Percentiles rank a stretch among this genome's conserved stretches.
Evolutionary conservation across 2,329 filamentous ascomycete species (phyloP).

Genomic region (Elsinoe ampelina): DNA sequence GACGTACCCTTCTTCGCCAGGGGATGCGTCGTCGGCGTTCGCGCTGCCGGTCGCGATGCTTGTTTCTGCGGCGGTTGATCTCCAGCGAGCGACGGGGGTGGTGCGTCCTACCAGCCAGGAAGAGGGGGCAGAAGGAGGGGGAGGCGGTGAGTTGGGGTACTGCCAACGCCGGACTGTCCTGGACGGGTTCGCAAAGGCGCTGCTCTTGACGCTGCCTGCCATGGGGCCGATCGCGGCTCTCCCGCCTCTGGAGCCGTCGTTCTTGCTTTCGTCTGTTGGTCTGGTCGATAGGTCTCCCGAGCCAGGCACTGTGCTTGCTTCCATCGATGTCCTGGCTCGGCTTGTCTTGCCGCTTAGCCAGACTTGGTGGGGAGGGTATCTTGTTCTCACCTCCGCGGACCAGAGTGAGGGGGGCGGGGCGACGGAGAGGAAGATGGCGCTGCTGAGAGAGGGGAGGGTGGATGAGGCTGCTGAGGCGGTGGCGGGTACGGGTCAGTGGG

Average conservation of each 20-base stretch:
- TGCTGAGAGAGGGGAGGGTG: neutral
- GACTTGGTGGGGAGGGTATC: neutral
- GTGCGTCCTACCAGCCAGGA: too few relatives aligned
- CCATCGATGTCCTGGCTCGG: neutral
- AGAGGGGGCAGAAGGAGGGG: too few relatives aligned
- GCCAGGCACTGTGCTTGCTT: neutral
- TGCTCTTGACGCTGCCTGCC: neutral
- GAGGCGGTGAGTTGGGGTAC: too few relatives aligned
- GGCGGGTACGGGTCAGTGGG: neutral
- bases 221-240: neutral
- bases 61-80: neutral
- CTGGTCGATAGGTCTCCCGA: too few relatives aligned
- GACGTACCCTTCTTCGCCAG: neutral
- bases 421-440: neutral
- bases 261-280: too few relatives aligned
- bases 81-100: neutral
- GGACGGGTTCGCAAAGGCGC: neutral
- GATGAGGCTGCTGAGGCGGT: neutral
- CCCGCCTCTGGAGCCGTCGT: too few relatives aligned
- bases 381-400: neutral
- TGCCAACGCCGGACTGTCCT: neutral
- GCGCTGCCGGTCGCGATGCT: neutral
- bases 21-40: neutral
- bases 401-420: neutral
- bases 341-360: neutral